A percentile compares a stretch with the other conserved stretches of the same genome.
These are phyloP conservation scores for Kalanchoe fedtschenkoi DNA, from an alignment of 164 flowering plant species.

Conservation along the genomic window DNA sequence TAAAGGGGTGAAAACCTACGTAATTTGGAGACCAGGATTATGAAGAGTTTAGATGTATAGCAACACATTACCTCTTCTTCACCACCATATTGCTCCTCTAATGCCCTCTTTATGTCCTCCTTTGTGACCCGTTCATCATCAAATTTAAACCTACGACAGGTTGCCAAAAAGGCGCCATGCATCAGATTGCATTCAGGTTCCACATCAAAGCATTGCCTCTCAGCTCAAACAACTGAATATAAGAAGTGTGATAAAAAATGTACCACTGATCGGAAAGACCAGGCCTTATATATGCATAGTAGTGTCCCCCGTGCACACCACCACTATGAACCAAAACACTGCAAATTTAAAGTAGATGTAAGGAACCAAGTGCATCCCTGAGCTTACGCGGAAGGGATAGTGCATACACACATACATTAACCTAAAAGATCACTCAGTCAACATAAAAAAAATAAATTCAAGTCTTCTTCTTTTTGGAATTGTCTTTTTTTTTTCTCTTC, in stretches of 20 bases:
- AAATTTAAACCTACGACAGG: conserved; percentile 53
- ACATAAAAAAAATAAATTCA: background rate
- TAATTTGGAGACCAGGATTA: background rate
- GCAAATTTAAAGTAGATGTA: conserved; percentile 7
- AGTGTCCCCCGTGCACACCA: conserved; percentile 58
- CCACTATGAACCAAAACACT: conserved; percentile 63
- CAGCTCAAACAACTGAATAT: background rate
- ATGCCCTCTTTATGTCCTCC: conserved; percentile 66
- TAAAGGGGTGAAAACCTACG: background rate
- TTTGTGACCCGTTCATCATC: conserved; percentile 90
- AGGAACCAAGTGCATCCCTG: background rate
- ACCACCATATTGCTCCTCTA: conserved; percentile 89
- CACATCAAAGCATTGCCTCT: background rate
- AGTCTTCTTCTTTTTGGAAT: background rate
- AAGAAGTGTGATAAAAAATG: background rate
- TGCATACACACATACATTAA: background rate
- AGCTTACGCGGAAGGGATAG: background rate
- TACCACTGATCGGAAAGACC: conserved; percentile 53
- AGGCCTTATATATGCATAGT: conserved; percentile 58
- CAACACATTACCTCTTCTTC: conserved; percentile 62
- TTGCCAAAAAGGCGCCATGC: background rate
- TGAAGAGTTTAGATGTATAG: background rate
- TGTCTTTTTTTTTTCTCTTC: no score
- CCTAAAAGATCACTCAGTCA: background rate
- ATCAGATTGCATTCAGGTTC: background rate